Conservation (phyloP, 2,329 filamentous ascomycete genomes). For the Pyricularia pennisetigena region DNA sequence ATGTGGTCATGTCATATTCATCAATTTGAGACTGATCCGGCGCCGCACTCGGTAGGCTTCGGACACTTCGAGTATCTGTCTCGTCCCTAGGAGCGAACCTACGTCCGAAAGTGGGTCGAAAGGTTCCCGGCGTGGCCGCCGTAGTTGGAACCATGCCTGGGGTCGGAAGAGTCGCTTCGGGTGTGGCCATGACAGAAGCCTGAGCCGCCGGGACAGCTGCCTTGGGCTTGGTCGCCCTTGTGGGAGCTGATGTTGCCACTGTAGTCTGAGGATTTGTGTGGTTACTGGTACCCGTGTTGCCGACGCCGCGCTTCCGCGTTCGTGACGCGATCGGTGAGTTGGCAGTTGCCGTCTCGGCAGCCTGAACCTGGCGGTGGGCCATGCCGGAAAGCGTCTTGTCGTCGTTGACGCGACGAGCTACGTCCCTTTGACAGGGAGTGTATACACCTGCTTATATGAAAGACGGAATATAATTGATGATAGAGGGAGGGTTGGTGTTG, state of each 20-base stretch:
- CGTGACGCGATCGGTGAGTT: neutral
- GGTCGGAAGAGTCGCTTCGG: neutral
- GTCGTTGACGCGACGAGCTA: neutral
- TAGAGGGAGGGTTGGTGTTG: conserved; percentile 1
- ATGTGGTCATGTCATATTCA: neutral
- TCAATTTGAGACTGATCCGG: neutral
- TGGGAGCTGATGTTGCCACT: neutral
- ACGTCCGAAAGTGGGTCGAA: neutral
- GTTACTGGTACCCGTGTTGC: neutral
- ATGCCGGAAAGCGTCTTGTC: neutral
- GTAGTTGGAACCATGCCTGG: neutral
- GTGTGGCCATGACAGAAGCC: neutral
- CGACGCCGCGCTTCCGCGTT: neutral
- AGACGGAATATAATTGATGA: neutral
- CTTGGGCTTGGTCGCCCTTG: neutral
- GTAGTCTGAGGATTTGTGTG: neutral
- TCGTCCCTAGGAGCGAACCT: neutral
- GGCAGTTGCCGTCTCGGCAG: neutral
- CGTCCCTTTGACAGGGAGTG: neutral
- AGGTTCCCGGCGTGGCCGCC: neutral
- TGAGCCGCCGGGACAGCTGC: neutral
- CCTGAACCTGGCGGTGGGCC: neutral
- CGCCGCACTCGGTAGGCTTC: neutral
- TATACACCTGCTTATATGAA: neutral
- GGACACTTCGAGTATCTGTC: neutral